These are phyloP conservation scores for Eucalyptus globulus DNA, from an alignment of 345 rosid genomes.

Conservation along the genomic window DNA sequence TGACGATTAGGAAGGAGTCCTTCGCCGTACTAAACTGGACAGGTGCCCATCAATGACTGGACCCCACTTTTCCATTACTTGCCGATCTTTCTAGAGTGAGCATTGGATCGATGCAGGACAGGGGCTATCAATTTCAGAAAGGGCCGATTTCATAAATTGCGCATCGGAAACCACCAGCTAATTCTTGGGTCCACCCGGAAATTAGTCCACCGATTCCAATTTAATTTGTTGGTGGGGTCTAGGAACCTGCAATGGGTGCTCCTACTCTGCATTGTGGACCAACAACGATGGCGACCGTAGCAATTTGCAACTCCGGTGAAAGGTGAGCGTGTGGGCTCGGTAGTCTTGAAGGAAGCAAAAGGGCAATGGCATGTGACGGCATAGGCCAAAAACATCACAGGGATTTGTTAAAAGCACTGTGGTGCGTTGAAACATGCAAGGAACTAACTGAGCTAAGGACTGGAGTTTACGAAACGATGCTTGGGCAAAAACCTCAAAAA, in stretches of 20 bases:
- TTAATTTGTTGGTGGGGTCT: not conserved
- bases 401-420: not conserved
- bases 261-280: not conserved
- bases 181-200: too few relatives aligned
- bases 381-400: accelerated
- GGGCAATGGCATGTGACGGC: not conserved
- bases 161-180: too few relatives aligned
- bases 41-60: not conserved
- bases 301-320: too few relatives aligned
- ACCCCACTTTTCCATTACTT: not conserved
- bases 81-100: not conserved
- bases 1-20: not conserved
- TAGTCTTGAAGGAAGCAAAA: not conserved
- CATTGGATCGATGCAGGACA: not conserved
- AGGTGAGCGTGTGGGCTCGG: too few relatives aligned
- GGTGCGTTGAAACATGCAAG: not conserved
- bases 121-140: too few relatives aligned
- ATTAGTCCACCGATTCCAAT: not conserved
- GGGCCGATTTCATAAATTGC: too few relatives aligned
- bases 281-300: not conserved
- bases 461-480: too few relatives aligned
- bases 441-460: too few relatives aligned
- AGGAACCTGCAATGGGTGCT: not conserved
- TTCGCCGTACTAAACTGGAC: not conserved
- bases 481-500: too few relatives aligned